A percentile compares a stretch with the other conserved stretches of the same genome.
phyloP scores from a whole-genome alignment of 108 stramenopile genomes.

The Asterionellopsis glacialis region DNA sequence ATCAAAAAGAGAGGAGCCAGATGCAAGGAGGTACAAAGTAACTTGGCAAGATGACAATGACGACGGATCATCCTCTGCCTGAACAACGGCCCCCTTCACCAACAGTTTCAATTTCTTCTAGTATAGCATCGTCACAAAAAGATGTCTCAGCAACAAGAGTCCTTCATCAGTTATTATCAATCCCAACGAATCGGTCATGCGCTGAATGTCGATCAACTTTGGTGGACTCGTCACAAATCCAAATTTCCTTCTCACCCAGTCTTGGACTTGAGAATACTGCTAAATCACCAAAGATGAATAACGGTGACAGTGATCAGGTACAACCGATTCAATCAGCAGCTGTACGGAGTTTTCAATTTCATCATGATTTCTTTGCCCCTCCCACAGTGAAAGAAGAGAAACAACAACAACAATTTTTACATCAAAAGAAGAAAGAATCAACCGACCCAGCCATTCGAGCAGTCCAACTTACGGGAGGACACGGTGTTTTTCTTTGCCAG shows the following conservation, averaged over 20 bases:
- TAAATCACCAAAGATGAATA: neutral
- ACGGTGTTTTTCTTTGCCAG: conserved; percentile 56
- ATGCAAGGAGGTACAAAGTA: too few relatives aligned
- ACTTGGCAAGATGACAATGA: too few relatives aligned
- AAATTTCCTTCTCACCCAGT: conserved; percentile 36
- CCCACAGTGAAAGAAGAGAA: neutral
- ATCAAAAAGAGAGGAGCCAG: too few relatives aligned
- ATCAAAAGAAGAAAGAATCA: too few relatives aligned
- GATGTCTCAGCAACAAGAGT: too few relatives aligned
- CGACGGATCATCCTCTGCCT: too few relatives aligned
- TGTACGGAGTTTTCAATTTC: conserved; percentile 12
- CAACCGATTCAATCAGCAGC: neutral
- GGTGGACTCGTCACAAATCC: conserved; percentile 42
- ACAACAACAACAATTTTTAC: neutral
- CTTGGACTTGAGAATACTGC: neutral
- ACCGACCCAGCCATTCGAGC: conserved; percentile 28
- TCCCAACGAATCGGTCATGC: conserved; percentile 43
- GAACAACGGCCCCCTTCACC: too few relatives aligned
- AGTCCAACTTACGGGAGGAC: conserved; percentile 29
- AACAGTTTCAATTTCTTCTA: too few relatives aligned
- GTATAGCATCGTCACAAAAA: too few relatives aligned
- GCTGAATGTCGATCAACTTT: conserved; percentile 42
- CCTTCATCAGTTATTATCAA: conserved; percentile 3
- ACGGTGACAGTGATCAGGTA: neutral
- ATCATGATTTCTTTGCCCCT: conserved; percentile 10